Conservation (phyloP, 2,329 filamentous ascomycete genomes). For the Aspergillus proliferans region DNA sequence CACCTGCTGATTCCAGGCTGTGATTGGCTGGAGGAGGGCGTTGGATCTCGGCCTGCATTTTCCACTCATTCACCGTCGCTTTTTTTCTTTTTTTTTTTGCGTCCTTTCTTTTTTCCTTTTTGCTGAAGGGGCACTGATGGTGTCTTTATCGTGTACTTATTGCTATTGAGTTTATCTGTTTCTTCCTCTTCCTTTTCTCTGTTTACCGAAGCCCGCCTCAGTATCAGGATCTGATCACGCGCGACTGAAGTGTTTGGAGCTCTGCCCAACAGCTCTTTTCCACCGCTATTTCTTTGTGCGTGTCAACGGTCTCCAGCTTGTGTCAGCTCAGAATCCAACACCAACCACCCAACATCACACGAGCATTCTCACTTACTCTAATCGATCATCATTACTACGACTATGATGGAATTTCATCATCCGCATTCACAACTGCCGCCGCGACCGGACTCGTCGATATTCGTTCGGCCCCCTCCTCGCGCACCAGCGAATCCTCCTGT, state of each 20-base stretch:
- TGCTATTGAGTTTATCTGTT: too few relatives aligned
- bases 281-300: neutral
- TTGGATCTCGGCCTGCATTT: slow-evolving; percentile 4
- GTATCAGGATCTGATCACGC: too few relatives aligned
- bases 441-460: slow-evolving; percentile 27
- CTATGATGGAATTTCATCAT: slow-evolving; percentile 22
- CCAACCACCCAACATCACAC: neutral
- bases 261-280: slow-evolving; percentile 1
- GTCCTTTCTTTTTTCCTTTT: neutral
- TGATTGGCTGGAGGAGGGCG: neutral
- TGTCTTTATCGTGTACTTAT: too few relatives aligned
- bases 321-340: too few relatives aligned
- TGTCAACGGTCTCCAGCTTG: too few relatives aligned
- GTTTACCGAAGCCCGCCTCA: too few relatives aligned
- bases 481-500: slow-evolving; percentile 4
- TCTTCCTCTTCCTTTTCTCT: too few relatives aligned
- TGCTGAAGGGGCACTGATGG: neutral
- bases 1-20: neutral
- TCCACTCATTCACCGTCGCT: slow-evolving; percentile 2
- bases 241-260: too few relatives aligned
- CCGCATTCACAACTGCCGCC: slow-evolving; percentile 14
- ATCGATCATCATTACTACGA: neutral
- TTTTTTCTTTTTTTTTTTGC: slow-evolving; percentile 6
- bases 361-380: neutral
- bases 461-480: slow-evolving; percentile 12